Evolutionary conservation across 495 filamentous ascomycete genomes (phyloP), one percentile per base, ranked within the genome.

Genomic region (Opeltia flavorubescens): DNA sequence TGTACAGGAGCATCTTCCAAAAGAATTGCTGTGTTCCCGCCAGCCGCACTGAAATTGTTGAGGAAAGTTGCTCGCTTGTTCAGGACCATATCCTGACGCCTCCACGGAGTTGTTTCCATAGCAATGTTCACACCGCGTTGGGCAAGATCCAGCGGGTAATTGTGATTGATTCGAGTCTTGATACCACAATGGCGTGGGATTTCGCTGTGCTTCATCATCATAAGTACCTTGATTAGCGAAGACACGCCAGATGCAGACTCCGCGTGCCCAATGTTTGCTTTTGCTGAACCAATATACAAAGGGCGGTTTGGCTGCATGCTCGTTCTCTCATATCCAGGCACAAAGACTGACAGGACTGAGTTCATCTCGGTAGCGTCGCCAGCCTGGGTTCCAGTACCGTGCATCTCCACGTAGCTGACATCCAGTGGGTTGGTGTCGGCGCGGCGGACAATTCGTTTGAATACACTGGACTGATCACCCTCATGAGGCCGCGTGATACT

Each of bases 291-390:
- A 2, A 69, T 25, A 34, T 52, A 24, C 4, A 67, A 44, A 8
- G 52, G 50, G 8, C 53, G 41, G 7, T 31, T 24, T 9, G 66
- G 63, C 4, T 59, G 64, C 60, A 71, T 66, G 48, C 70, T 66
- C 15, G 62, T 63, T 57, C 54, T 70, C 65, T 53, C 69, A 60
- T 2, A 69, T 47, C 46, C 57, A 61, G 43, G 66, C 59, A 46
- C 67, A 63, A 8, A 60, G 61, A 30, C 61, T 61, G 26, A 61
- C 64, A 43, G 65, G 63, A 17, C 64, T 63, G 38, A 66, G 63
- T 15, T 61, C 67, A 49, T 66, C 65, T 3, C 67, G 70, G 62
- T 66, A 3, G 62, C 59, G 25, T 62, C 59, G 34, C 64, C 63
- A 17, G 63, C 54, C 47, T 48, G 51, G 4, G 68, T 71, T 12